Evolutionary conservation across 2,329 filamentous ascomycete genomes (phyloP), one percentile per base, ranked within the genome.

Genomic region (Xylariomycetidae sp.): DNA sequence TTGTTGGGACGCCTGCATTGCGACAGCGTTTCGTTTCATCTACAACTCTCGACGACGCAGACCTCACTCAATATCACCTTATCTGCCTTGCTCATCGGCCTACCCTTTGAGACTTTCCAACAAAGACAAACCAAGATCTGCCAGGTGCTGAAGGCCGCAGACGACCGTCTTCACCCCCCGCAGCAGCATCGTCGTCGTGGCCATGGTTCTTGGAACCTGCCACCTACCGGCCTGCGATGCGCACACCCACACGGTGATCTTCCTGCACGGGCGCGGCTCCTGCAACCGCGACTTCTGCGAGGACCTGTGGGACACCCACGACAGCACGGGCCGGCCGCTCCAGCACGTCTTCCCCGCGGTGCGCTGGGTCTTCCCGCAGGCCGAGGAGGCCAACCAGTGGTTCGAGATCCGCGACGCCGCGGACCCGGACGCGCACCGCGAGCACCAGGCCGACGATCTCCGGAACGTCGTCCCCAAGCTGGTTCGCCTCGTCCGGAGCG

Each of bases 321-420:
- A 60, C 37, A 57, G 59, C 0, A 40, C 36, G 5, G 38, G 43
- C n/a, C 52, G 40, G 12, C 56, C 52, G 4, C 58, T 72, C 1
- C 35, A 49, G 16, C 55, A 64, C 4, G 45, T 51, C 7, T 64
- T 70, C 22, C 67, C 69, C 4, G 58, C 60, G 5, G 58, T 70
- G 44, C 60, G 63, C 34, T 72, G 66, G 63, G 65, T 73, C 6
- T 73, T 72, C 34, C 67, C 68, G 8, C 57, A 61, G 32, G 64
- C 67, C 2, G 59, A 54, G 10, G 39, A 47, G 6, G 35, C 43
- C 29, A 54, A 58, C 7, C 65, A 70, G 43, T 74, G 69, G 70
- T 74, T 73, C 46, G 68, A 74, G 41, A 58, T 70, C 14, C 67
- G 58, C 54, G 62, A 64, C 30, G 49, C 60, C 0, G 39, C 48